Evolutionary conservation across 768 basidiomycete species (phyloP).

Genomic region (Pulveroboletus sp.): DNA sequence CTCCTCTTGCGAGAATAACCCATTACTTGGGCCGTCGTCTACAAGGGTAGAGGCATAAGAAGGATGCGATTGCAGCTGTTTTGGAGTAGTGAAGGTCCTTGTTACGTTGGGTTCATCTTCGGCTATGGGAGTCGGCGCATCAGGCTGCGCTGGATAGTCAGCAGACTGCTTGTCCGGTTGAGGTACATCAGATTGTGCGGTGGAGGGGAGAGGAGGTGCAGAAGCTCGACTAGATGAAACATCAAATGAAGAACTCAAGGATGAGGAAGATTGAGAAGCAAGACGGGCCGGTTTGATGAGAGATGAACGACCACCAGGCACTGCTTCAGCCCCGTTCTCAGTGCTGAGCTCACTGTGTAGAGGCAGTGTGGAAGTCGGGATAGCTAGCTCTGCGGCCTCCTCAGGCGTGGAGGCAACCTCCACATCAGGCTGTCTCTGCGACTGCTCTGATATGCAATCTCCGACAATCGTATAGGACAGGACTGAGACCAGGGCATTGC

Average conservation of each 20-base stretch:
- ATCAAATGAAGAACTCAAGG: conserved; percentile 32
- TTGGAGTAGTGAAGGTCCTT: conserved; percentile 10
- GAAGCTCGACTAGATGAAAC: conserved; percentile 48
- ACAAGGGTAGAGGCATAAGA: conserved; percentile 52
- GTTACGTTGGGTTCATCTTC: background rate
- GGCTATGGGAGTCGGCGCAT: conserved; percentile 36
- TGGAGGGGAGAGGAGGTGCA: conserved; percentile 23
- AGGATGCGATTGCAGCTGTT: conserved; percentile 38
- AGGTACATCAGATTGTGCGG: conserved; percentile 35
- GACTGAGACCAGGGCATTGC: conserved; percentile 25
- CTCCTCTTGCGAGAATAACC: conserved; percentile 26
- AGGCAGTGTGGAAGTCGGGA: conserved; percentile 22
- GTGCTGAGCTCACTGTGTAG: conserved; percentile 6
- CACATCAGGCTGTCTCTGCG: conserved; percentile 19
- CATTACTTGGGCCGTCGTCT: conserved; percentile 38
- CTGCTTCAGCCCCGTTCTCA: conserved; percentile 19
- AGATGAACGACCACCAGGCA: conserved; percentile 18
- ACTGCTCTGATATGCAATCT: conserved; percentile 9
- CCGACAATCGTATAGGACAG: conserved; percentile 18
- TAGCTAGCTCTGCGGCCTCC: conserved; percentile 14
- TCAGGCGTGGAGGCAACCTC: conserved; percentile 19
- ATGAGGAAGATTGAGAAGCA: conserved; percentile 29
- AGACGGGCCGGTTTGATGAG: conserved; percentile 29
- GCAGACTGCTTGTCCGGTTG: conserved; percentile 41
- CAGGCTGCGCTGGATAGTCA: conserved; percentile 44